These are phyloP conservation scores for Daedaleopsis nitida DNA, from an alignment of 768 basidiomycete genomes.

Conservation along the genomic window DNA sequence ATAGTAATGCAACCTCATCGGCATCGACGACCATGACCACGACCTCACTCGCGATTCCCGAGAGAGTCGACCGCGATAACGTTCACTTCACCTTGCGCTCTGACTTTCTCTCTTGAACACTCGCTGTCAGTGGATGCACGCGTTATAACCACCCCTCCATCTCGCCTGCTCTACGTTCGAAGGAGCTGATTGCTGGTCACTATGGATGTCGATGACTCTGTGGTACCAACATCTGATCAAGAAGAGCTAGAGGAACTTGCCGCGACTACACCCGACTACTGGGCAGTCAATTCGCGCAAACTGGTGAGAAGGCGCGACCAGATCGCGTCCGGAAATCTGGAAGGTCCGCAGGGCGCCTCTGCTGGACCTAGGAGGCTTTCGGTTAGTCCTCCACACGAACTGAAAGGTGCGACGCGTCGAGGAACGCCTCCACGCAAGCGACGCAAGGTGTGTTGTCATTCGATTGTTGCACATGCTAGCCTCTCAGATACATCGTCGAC, in stretches of 20 bases:
- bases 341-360: no score
- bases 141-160: neutral
- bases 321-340: neutral
- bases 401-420: neutral
- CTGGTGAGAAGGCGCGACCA: neutral
- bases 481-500: neutral
- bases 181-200: neutral
- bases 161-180: no score
- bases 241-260: slow-evolving; percentile 46
- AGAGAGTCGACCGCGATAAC: no score
- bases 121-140: neutral
- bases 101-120: neutral
- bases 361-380: neutral
- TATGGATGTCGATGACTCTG: slow-evolving; percentile 41
- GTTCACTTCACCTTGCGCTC: neutral
- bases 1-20: no score
- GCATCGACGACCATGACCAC: neutral
- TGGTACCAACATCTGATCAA: slow-evolving; percentile 64
- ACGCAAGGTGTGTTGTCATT: slow-evolving; percentile 7
- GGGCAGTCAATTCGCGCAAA: slow-evolving; percentile 5
- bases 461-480: neutral
- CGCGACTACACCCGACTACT: slow-evolving; percentile 15
- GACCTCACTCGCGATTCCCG: neutral
- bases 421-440: slow-evolving; percentile 8
- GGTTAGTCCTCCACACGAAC: neutral